Evolutionary conservation across 108 stramenopile genomes (phyloP).

Genomic region (Pseudonitzschia delicatissima): DNA sequence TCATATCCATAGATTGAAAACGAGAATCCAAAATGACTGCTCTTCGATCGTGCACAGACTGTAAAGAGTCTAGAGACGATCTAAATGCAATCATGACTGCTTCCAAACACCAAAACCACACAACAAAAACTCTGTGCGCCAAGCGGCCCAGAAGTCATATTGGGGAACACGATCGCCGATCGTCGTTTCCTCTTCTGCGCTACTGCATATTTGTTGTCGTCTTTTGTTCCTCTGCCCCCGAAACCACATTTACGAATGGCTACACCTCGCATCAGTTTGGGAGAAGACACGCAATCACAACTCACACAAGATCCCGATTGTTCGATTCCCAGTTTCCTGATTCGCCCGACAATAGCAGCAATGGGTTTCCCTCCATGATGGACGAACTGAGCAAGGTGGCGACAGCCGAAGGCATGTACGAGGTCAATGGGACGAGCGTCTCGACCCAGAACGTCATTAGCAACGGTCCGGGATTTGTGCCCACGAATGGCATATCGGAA

Average conservation of each 20-base stretch:
- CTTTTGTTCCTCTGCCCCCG: not conserved
- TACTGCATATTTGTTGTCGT: not conserved
- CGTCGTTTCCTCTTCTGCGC: not conserved
- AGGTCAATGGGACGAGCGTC: not conserved
- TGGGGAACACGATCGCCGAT: not conserved
- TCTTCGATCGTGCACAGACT: no score
- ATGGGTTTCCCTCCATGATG: constrained; percentile 27
- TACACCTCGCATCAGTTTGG: not conserved
- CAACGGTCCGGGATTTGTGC: constrained; percentile 15
- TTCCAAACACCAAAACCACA: no score
- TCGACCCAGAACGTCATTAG: constrained; percentile 6
- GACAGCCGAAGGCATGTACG: not conserved
- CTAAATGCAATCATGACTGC: no score
- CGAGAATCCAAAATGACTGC: no score
- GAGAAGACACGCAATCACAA: not conserved
- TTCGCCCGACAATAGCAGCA: constrained; percentile 2
- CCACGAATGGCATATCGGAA: constrained; percentile 13
- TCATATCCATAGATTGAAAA: no score
- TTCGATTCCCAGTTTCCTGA: constrained; percentile 1
- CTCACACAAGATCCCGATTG: not conserved
- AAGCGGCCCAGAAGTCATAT: not conserved
- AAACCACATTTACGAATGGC: not conserved
- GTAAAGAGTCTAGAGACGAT: no score
- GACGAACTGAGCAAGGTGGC: constrained; percentile 6
- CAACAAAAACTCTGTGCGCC: not conserved